A percentile compares a stretch with the other conserved stretches of the same genome.
Conservation (phyloP, 179 eudicot species). For the Nepenthes alata region DNA sequence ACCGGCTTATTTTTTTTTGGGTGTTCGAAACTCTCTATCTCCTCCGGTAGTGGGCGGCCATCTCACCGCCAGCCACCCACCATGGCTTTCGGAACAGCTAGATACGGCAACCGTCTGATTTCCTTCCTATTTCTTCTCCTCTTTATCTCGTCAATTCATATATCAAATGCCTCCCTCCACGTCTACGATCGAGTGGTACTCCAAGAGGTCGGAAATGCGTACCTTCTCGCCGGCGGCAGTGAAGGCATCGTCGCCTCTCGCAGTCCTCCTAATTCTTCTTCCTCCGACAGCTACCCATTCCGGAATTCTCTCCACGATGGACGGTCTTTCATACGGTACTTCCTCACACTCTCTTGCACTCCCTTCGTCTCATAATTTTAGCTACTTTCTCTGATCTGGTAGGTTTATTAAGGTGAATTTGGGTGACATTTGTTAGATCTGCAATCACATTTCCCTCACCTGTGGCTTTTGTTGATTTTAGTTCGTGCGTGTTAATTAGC, state of each 20-base stretch:
- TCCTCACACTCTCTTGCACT: background rate
- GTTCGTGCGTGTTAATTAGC: no score
- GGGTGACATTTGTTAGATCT: slow-evolving; percentile 14
- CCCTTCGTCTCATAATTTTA: background rate
- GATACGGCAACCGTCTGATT: background rate
- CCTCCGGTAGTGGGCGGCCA: background rate
- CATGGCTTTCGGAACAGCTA: slow-evolving; percentile 8
- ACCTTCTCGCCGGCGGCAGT: slow-evolving; percentile 83
- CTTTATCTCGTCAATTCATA: slow-evolving; percentile 3
- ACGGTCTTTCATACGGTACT: slow-evolving; percentile 63
- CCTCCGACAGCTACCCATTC: slow-evolving; percentile 11
- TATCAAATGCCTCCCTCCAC: slow-evolving; percentile 51
- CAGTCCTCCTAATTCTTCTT: slow-evolving; percentile 10
- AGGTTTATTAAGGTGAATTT: background rate
- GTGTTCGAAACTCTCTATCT: no score
- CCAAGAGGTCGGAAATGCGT: slow-evolving; percentile 80
- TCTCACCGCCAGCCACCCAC: background rate
- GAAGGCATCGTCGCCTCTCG: slow-evolving; percentile 64
- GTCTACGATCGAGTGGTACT: slow-evolving; percentile 46
- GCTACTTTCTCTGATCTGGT: slow-evolving; percentile 2
- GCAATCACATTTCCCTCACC: background rate
- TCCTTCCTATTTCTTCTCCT: background rate
- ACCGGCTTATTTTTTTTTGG: no score
- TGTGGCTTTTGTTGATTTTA: no score
- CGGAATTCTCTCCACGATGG: slow-evolving; percentile 35